Base-by-base conservation (phyloP, 192 early-diverging fungal species). In the Entomortierella beljakovae region DNA sequence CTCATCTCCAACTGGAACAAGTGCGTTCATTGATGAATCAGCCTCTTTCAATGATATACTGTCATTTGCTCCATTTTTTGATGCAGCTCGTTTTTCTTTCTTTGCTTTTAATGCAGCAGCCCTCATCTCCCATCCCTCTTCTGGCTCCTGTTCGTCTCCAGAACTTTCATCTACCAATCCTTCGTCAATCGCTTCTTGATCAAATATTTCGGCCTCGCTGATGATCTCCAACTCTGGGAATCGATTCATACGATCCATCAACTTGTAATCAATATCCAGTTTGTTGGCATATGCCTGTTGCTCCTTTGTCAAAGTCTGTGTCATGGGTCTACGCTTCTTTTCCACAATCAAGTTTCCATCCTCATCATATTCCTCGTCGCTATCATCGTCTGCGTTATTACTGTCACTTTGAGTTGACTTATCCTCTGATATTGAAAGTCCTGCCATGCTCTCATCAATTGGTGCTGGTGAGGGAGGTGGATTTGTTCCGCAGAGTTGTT, bases 201-300 rank as follows among this genome's bases (percentile, higher is more conserved):
- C 87, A 37, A 71, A 69, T 2, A 70, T 73, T 67, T 94, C 91
- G 2, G 89, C 86, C 51, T 93, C 93, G 3, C 87, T 88, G 38
- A 89, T 89, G 35, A 92, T 90, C 32, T 92, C 87, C 31, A 83
- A 82, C 70, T 92, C 91, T 0, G 85, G 87, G 60, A 89, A 93
- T 7, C 70, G 57, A 60, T 60, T 58, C 62, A 71, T 71, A 6
- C 63, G 62, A 34, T 71, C 73, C 23, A 68, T 37, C 25, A 69
- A 20, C 28, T 56, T 77, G 48, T 38, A 57, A 42, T 72, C 69
- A 46, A 72, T 72, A 51, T 72, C 74, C 23, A 72, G 64, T 15
- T 73, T 82, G 72, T 52, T 82, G 59, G 75, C 75, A 38, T 79
- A 79, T 22, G 69, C 75, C 13, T 79, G 75, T 32, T 79, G 64